Evolutionary conservation across 192 early-diverging fungal genomes (phyloP), one percentile per base, ranked within the genome.

Genomic region (Phlyctochytrium planicorne): DNA sequence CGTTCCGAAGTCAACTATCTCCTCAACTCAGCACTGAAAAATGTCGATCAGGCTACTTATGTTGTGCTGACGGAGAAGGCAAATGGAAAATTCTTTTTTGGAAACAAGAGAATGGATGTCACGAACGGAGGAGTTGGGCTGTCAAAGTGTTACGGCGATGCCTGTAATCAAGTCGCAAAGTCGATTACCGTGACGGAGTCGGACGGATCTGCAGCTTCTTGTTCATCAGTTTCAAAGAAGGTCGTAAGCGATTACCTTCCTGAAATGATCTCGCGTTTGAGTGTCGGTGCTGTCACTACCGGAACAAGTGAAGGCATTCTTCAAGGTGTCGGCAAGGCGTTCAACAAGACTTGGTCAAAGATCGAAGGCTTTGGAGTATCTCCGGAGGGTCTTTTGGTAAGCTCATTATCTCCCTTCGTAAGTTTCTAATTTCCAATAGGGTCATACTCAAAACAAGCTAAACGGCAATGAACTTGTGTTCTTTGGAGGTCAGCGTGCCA

Each of bases 31-130:
- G 65, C 65, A 16, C 23, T 66, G 24, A 34, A 34, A n/a, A 34
- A 56, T n/a, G 65, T 34, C 53, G 53, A 66, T 6, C 29, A 20
- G 14, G 65, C 65, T 3, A 32, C 34, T 20, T 23, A 57, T 23
- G 10, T 30, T 23, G 53, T 57, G 10, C 50, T 66, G 10, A 14
- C 50, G 1, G 65, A 66, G 2, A 29, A 32, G 23, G 32, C 53
- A 3, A 10, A 30, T 24, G 53, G 53, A 35, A 17, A 10, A 10
- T 57, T 57, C 53, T 56, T 57, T 27, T 14, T 24, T 17, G 65
- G 65, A 55, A 66, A 66, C 53, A 66, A 66, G 53, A 6, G 20
- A 14, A 34, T 66, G 25, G 65, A 66, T 29, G 52, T 66, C 16
- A 56, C 65, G 1, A 66, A 66, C 34, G 53, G 65, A 23, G 65